Percentiles rank a stretch among this genome's conserved stretches.
phyloP scores from a whole-genome alignment of 148 eudicot species.

The Dysphania ambrosioides region DNA sequence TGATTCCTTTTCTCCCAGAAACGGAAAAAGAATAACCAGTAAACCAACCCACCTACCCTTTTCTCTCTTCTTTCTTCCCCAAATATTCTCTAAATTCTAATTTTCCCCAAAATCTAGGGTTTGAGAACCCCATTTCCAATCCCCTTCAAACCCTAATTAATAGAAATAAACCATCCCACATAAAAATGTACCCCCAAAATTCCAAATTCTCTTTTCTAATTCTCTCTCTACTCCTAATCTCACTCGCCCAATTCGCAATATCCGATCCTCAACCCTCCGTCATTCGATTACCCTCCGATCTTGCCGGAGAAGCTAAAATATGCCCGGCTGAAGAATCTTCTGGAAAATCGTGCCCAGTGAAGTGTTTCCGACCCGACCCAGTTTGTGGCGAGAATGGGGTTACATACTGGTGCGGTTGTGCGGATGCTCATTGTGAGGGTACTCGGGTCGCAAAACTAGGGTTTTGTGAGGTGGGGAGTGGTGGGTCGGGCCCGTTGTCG shows the following conservation, averaged over 20 bases:
- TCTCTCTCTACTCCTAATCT: slow-evolving; percentile 29
- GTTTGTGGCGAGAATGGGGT: slow-evolving; percentile 85
- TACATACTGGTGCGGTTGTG: slow-evolving; percentile 96
- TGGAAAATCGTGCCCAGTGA: slow-evolving; percentile 57
- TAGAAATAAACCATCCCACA: neutral
- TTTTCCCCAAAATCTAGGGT: slow-evolving; percentile 13
- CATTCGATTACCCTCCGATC: slow-evolving; percentile 43
- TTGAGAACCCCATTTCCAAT: slow-evolving; percentile 12
- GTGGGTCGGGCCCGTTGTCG: slow-evolving; percentile 60
- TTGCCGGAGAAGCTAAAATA: neutral
- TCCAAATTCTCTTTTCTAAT: slow-evolving; percentile 15
- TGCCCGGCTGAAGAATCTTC: slow-evolving; percentile 23
- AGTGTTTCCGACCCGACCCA: slow-evolving; percentile 80
- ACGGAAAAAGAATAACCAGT: neutral
- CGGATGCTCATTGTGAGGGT: slow-evolving; percentile 75
- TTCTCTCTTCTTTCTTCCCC: neutral
- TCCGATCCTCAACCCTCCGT: slow-evolving; percentile 22
- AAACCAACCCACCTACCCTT: slow-evolving; percentile 3
- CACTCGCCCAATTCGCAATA: slow-evolving; percentile 28
- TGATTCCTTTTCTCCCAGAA: no score
- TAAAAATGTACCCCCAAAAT: neutral
- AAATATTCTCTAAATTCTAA: no score
- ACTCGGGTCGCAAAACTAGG: slow-evolving; percentile 58
- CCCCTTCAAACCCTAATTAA: slow-evolving; percentile 14
- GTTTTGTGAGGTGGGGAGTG: slow-evolving; percentile 68